Evolutionary conservation across 306 rosid genomes (phyloP), one percentile per base, ranked within the genome.

Genomic region (Astragalus glycyphyllos): DNA sequence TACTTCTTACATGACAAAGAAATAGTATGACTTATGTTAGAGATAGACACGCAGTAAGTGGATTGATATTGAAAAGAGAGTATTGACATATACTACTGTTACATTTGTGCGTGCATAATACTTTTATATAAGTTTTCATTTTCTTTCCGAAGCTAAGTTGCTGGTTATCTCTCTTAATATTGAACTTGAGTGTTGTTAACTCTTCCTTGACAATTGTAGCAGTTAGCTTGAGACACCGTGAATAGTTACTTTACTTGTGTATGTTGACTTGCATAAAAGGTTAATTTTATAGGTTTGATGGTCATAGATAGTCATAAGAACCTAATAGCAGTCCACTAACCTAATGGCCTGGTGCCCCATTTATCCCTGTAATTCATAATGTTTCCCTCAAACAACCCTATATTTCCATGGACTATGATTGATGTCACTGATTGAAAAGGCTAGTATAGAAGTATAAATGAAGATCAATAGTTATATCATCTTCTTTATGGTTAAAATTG

Each of bases 401-500:
- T 31, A 56, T 29, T 12, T 17, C 40, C 40, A 11, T 56, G 41
- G 16, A 31, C 41, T 31, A 3, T 5, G 20, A 8, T 5, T 12
- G 42, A 57, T 12, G 17, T 49, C 59, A 11, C 49, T 55, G 15
- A 64, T 31, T 56, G 38, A 57, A 55, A 55, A 8, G 45, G 58
- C 13, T 20, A 57, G 26, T n/a, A n/a, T n/a, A 49, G 5, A 56
- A 48, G 12, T 29, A 47, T 56, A n/a, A 31, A 15, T 7, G 8
- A 71, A 50, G 53, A 53, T 65, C 48, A 58, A 53, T 41, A 56
- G 16, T 73, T 42, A 34, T 51, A 50, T 67, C 45, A 34, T 20
- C 5, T n/a, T n/a, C n/a, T 17, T 16, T 72, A 50, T 12, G 57
- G 41, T 68, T 70, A 6, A n/a, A 29, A 60, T 57, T 79, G 57